Percentiles rank a stretch among this genome's conserved stretches.
Conservation (phyloP, 306 rosid species). For the Glycine latifolia region DNA sequence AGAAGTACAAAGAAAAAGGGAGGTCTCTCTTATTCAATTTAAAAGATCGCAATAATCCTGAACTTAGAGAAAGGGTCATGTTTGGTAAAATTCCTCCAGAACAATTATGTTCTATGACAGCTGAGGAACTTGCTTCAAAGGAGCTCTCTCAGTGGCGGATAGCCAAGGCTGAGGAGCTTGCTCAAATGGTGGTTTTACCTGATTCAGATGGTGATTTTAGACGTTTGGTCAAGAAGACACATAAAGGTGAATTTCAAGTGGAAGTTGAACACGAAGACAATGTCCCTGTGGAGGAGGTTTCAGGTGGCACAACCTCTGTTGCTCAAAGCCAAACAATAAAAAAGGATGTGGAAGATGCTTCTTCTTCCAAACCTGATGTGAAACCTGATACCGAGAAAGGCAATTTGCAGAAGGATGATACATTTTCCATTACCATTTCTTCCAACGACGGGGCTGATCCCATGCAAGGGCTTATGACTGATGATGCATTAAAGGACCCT, state of each 20-base stretch:
- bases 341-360: slow-evolving; percentile 53
- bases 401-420: slow-evolving; percentile 47
- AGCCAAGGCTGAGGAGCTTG: slow-evolving; percentile 99
- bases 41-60: slow-evolving; percentile 96
- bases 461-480: slow-evolving; percentile 83
- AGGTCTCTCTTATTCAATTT: slow-evolving; percentile 96
- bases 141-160: slow-evolving; percentile 98
- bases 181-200: slow-evolving; percentile 93
- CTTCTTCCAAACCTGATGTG: slow-evolving; percentile 50
- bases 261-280: slow-evolving; percentile 84
- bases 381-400: slow-evolving; percentile 52
- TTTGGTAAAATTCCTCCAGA: slow-evolving; percentile 82
- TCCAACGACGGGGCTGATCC: slow-evolving; percentile 71
- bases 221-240: slow-evolving; percentile 92
- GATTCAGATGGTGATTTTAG: slow-evolving; percentile 86
- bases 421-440: slow-evolving; percentile 65
- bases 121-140: slow-evolving; percentile 98
- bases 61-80: slow-evolving; percentile 90
- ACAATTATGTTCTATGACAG: slow-evolving; percentile 89
- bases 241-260: slow-evolving; percentile 96
- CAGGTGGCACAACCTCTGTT: slow-evolving; percentile 61
- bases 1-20: slow-evolving; percentile 98
- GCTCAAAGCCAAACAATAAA: slow-evolving; percentile 50
- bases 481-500: slow-evolving; percentile 80
- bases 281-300: slow-evolving; percentile 64